These are phyloP conservation scores for Abelmoschus esculentus DNA, from an alignment of 345 rosid species.

Conservation along the genomic window DNA sequence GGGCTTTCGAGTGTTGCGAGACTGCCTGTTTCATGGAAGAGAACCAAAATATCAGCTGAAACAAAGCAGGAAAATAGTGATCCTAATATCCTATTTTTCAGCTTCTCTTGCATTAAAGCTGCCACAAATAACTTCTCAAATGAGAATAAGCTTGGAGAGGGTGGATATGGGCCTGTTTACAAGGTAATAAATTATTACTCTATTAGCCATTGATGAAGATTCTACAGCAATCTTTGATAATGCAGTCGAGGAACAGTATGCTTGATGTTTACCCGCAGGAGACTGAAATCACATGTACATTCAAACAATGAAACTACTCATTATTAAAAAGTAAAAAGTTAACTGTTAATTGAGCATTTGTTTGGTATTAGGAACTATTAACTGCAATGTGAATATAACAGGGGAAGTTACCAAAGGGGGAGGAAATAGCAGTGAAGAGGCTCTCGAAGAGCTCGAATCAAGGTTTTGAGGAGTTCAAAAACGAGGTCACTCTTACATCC, in stretches of 20 bases:
- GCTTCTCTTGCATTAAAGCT: neutral
- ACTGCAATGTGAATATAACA: neutral
- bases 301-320: neutral
- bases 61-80: neutral
- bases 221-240: neutral
- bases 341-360: neutral
- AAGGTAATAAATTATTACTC: neutral
- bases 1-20: neutral
- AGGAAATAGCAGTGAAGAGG: constrained; percentile 1
- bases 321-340: neutral
- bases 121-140: constrained; percentile 14
- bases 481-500: constrained; percentile 14
- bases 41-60: neutral
- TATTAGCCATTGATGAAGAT: neutral
- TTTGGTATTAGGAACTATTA: neutral
- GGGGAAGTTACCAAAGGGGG: neutral
- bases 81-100: neutral
- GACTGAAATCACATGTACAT: neutral
- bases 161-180: constrained; percentile 18
- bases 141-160: constrained; percentile 18
- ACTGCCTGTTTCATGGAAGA: neutral
- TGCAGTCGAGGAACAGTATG: neutral
- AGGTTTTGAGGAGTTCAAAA: constrained; percentile 15
- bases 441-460: neutral
- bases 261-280: neutral